Base-by-base conservation (phyloP, 306 rosid species). In the Fragaria ananassa region DNA sequence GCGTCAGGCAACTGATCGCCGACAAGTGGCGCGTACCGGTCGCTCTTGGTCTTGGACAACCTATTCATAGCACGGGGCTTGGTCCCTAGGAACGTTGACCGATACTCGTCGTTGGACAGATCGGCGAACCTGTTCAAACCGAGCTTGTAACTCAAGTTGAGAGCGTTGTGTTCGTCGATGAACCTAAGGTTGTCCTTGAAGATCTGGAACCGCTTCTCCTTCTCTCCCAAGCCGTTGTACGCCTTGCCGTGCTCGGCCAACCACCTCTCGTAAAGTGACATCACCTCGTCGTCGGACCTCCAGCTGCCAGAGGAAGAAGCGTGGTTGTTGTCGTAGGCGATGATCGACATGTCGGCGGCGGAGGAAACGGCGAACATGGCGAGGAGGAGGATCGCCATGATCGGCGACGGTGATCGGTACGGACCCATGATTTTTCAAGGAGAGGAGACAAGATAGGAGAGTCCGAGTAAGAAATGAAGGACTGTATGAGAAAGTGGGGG, bases 111-210 rank as follows among this genome's bases (percentile, higher is more conserved):
- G 88, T 92, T 96, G 18, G 94, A 89, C 23, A 91, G 84, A 88
- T 96, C 99, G 4, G 99, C 98, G 81, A 96, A 96, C 42, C 93
- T 88, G 82, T 83, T 96, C 77, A 96, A 72, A 4, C 99, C 99
- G 3, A 96, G 60, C 75, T 78, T 86, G 81, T 81, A 96, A 3
- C 85, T 78, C 41, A 76, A 86, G 75, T 82, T 77, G 64, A 76
- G 71, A 19, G 80, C 19, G 88, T 89, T 95, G 14, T 86, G 93
- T 8, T 86, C 83, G 34, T 92, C 98, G 88, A 96, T 85, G 85
- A 82, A 96, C 62, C 74, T 70, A 15, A 96, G 93, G 51, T 96
- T 96, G 46, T 93, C 93, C 42, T 91, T 96, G 81, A 96, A 96
- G 76, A 96, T 87, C 84, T 91, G 80, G n/a, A 96, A 92, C 64